Evolutionary conservation across 2,329 filamentous ascomycete genomes (phyloP).

Genomic region (Colletotrichum nymphaeae): DNA sequence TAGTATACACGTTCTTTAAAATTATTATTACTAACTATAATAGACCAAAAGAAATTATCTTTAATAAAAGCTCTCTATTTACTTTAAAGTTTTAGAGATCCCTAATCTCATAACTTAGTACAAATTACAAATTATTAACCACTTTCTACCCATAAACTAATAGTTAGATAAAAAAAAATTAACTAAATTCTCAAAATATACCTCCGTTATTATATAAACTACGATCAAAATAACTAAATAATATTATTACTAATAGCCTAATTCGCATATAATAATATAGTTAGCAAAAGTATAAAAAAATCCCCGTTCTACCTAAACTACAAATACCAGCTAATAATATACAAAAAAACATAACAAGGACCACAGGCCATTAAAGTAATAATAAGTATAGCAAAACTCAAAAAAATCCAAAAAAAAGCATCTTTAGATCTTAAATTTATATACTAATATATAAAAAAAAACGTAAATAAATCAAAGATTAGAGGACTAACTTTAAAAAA

Average conservation of each 20-base stretch:
- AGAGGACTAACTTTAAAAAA: neutral
- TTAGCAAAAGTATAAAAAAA: neutral
- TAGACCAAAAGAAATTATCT: neutral
- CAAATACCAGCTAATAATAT: accelerated
- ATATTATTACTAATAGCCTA: too few species aligned
- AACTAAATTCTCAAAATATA: neutral
- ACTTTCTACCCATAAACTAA: neutral
- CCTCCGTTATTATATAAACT: neutral
- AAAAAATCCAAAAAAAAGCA: neutral
- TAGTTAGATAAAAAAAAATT: neutral
- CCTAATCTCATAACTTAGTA: neutral
- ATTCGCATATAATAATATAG: neutral
- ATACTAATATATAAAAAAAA: neutral
- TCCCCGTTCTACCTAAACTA: too few species aligned
- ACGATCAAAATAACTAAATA: accelerated
- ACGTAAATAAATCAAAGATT: neutral
- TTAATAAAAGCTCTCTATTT: neutral
- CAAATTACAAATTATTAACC: neutral
- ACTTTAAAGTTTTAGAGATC: too few species aligned
- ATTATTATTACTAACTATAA: accelerated
- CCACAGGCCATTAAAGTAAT: too few species aligned
- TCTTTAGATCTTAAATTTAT: neutral
- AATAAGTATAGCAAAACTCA: accelerated
- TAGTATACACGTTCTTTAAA: neutral
- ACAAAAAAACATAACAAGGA: too few species aligned